These are phyloP conservation scores for Solanum corneliomulleri DNA, from an alignment of 257 asterid genomes.

Conservation along the genomic window DNA sequence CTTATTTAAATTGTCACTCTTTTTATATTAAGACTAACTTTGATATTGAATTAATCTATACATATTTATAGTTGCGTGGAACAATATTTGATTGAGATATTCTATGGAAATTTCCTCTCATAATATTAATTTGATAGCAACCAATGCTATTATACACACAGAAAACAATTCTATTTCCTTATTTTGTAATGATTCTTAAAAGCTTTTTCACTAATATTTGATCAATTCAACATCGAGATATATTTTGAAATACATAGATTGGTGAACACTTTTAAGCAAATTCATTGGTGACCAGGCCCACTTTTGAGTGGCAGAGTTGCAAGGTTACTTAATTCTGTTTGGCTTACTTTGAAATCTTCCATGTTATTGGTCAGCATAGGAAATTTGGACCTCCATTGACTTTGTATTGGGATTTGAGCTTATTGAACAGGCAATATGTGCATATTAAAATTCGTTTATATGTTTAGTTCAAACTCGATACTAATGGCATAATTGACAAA, in stretches of 20 bases:
- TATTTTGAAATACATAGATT: neutral
- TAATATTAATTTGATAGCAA: no score
- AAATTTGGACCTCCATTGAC: neutral
- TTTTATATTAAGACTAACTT: no score
- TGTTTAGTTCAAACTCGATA: neutral
- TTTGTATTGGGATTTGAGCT: neutral
- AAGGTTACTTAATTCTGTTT: neutral
- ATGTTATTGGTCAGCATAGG: neutral
- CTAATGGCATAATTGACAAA: neutral
- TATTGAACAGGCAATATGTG: neutral
- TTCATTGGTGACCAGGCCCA: neutral
- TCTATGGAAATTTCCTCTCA: no score
- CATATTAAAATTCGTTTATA: neutral
- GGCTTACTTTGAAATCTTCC: neutral
- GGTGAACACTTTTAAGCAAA: neutral
- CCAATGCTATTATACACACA: no score
- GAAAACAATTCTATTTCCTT: no score
- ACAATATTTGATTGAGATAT: no score
- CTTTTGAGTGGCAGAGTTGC: neutral
- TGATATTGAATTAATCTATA: no score
- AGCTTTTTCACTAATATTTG: no score
- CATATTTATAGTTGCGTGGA: neutral
- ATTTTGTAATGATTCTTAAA: no score
- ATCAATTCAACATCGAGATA: neutral
- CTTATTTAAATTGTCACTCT: no score